Evolutionary conservation across 768 basidiomycete species (phyloP).

Genomic region (Phallus indusiatus): DNA sequence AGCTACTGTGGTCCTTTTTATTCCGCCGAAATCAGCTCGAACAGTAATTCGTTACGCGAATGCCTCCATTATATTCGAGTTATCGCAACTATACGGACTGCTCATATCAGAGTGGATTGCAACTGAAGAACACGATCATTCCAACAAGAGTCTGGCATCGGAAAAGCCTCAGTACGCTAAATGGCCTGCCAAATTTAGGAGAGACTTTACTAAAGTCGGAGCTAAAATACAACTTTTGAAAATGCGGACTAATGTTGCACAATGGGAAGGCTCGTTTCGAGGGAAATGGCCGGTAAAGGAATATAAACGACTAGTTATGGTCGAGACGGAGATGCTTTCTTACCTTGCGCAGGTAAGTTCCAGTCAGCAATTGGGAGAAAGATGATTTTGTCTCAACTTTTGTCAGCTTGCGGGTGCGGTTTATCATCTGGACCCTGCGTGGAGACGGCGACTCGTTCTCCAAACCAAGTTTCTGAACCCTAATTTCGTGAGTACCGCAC

Average conservation of each 20-base stretch:
- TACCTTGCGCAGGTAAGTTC: conserved; percentile 28
- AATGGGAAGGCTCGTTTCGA: conserved; percentile 39
- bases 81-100: conserved; percentile 34
- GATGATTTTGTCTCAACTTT: not conserved
- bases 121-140: conserved; percentile 11
- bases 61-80: conserved; percentile 29
- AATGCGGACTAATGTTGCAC: conserved; percentile 27
- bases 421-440: conserved; percentile 30
- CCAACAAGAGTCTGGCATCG: conserved; percentile 12
- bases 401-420: conserved; percentile 33
- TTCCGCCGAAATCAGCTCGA: conserved; percentile 42
- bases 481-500: conserved; percentile 40
- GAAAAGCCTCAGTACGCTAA: conserved; percentile 22
- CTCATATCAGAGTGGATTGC: conserved; percentile 35
- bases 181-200: not conserved
- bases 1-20: conserved; percentile 43
- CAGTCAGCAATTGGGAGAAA: not conserved
- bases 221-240: conserved; percentile 26
- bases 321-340: conserved; percentile 33
- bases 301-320: conserved; percentile 32
- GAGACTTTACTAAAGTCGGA: conserved; percentile 21
- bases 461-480: conserved; percentile 45
- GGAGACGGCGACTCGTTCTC: conserved; percentile 31
- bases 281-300: conserved; percentile 45
- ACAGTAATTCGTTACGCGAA: conserved; percentile 36